phyloP scores from a whole-genome alignment of 305 asterid genomes.

The Nicotiana rustica region DNA sequence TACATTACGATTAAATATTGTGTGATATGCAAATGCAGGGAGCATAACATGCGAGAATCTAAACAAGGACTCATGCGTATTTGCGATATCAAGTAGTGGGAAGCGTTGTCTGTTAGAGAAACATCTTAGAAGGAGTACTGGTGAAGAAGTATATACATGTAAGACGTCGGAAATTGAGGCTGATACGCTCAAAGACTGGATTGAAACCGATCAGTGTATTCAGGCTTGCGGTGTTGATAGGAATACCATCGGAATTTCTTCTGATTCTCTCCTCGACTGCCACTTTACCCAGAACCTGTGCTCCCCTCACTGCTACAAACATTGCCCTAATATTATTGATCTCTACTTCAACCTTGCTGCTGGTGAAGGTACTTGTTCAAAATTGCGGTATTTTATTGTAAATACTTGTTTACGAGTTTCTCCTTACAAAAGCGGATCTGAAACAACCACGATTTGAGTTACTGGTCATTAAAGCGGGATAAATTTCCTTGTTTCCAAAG shows the following conservation, averaged over 20 bases:
- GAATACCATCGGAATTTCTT: constrained; percentile 68
- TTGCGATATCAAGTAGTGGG: constrained; percentile 65
- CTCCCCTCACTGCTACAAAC: constrained; percentile 63
- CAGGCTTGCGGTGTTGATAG: constrained; percentile 68
- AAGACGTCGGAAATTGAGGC: constrained; percentile 69
- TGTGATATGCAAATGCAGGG: constrained; percentile 39
- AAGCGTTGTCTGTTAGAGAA: constrained; percentile 79
- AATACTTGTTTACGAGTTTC: too few species aligned
- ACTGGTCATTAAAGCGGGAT: too few species aligned
- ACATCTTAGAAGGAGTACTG: constrained; percentile 50
- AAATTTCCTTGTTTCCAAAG: too few species aligned
- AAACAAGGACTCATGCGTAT: constrained; percentile 62
- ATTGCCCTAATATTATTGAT: constrained; percentile 74
- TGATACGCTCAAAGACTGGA: constrained; percentile 51
- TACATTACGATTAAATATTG: not conserved
- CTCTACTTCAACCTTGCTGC: constrained; percentile 86
- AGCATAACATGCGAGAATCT: constrained; percentile 60
- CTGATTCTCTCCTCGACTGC: constrained; percentile 67
- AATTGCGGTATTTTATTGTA: too few species aligned
- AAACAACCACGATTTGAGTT: too few species aligned
- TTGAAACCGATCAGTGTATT: constrained; percentile 70
- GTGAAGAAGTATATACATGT: constrained; percentile 57
- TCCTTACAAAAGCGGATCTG: too few species aligned
- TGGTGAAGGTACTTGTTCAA: constrained; percentile 64
- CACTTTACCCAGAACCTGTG: constrained; percentile 61